Base-by-base conservation (phyloP, 768 basidiomycete species). In the Serendipita vermifera region DNA sequence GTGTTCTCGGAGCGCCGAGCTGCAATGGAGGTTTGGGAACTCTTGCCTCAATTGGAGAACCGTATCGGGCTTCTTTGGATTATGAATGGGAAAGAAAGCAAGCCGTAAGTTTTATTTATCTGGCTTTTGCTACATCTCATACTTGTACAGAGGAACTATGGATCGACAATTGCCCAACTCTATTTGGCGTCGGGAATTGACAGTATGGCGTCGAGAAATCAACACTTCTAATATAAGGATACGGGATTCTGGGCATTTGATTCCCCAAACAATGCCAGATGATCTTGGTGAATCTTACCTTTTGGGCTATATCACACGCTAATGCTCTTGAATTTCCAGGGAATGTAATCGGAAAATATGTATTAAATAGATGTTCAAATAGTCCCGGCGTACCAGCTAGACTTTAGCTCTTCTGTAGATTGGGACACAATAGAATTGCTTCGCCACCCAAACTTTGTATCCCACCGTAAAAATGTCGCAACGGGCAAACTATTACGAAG, bases 401-500 rank as follows among this genome's bases (percentile, higher is more conserved):
- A 27, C 24, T 51, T 22, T 51, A 36, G n/a, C n/a, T n/a, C n/a
- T 36, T n/a, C n/a, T 36, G 46, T 22, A 51, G 17, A 26, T 22
- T 27, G 22, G 9, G 46, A 7, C 32, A 22, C 29, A 20, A 51
- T n/a, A 51, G 9, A 51, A 24, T n/a, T 15, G 46, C 32, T 51
- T 31, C 26, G 46, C 46, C 46, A 51, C 46, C 32, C 39, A 41
- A n/a, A 41, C 27, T 31, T 51, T 51, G 46, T 22, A 51, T 31
- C 5, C 11, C 27, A 24, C 26, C 9, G 24, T 27, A 5, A 38
- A 13, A 51, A 61, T 61, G 60, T 57, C 60, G n/a, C 83, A 82
- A 69, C 77, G 85, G 31, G 77, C 78, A 56, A 73, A 81, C 29
- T 63, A 86, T 22, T 88, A 86, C 85, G 79, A 78, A n/a, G 73